Conservation (phyloP, 2,329 filamentous ascomycete genomes). For the Phyllosticta citribraziliensis region DNA sequence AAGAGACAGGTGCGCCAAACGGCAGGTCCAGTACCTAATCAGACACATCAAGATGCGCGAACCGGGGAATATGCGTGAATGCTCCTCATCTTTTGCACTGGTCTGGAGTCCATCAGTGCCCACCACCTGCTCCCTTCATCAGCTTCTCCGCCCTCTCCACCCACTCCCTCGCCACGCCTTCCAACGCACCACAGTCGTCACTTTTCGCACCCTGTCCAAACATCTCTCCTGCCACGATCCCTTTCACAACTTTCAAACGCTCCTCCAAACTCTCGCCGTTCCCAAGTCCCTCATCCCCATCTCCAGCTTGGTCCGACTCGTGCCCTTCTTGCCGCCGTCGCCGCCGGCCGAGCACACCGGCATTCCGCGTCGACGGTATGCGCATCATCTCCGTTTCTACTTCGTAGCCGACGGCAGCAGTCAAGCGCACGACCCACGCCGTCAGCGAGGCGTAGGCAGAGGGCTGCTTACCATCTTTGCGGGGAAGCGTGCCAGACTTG, state of each 20-base stretch:
- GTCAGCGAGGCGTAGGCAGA: constrained; percentile 81
- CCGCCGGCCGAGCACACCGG: constrained; percentile 61
- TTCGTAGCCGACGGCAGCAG: constrained; percentile 61
- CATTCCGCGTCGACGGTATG: constrained; percentile 87
- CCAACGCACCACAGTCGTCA: constrained; percentile 30
- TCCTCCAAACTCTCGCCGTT: constrained; percentile 38
- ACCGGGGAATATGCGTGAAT: too few relatives aligned
- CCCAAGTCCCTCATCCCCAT: constrained; percentile 39
- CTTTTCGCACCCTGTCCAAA: constrained; percentile 21
- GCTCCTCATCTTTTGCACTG: too few relatives aligned
- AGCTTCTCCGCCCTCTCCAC: constrained; percentile 41
- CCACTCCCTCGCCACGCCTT: constrained; percentile 40
- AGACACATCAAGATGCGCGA: too few relatives aligned
- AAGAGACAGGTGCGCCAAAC: too few relatives aligned
- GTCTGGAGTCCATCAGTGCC: constrained; percentile 24
- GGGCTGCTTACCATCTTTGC: constrained; percentile 29
- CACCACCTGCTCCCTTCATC: constrained; percentile 35
- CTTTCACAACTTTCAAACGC: constrained; percentile 50
- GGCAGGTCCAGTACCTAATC: too few relatives aligned
- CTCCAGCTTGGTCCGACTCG: not conserved
- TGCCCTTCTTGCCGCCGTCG: constrained; percentile 6
- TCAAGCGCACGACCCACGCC: constrained; percentile 62
- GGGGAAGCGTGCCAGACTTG: constrained; percentile 17
- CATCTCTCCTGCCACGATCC: constrained; percentile 49
- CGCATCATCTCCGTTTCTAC: constrained; percentile 77